Conservation (phyloP, 441 rosid genomes). For the Geranium incanum region DNA sequence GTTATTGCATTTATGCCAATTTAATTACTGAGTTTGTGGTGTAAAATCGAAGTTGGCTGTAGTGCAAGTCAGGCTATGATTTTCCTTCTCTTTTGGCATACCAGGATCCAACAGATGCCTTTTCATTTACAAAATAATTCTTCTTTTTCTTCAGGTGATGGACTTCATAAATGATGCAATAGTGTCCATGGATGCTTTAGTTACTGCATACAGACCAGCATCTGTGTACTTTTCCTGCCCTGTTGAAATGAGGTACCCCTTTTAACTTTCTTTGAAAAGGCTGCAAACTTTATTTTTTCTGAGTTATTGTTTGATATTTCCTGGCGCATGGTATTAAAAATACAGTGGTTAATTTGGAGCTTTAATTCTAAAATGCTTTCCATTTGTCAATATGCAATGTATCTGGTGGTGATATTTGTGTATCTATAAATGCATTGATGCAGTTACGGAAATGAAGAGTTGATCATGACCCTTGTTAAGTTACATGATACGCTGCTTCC, state of each 20-base stretch:
- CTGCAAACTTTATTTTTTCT: conserved; percentile 10
- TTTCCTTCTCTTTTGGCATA: background rate
- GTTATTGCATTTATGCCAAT: background rate
- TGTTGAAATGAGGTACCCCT: conserved; percentile 62
- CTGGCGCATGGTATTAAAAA: background rate
- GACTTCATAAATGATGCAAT: conserved; percentile 94
- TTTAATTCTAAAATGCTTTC: background rate
- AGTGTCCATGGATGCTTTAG: conserved; percentile 80
- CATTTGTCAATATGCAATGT: background rate
- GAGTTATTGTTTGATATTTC: background rate
- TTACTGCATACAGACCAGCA: conserved; percentile 61
- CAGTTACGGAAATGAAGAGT: conserved; percentile 80
- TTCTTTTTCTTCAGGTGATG: conserved; percentile 47
- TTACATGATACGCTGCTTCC: conserved; percentile 85
- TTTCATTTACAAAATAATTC: background rate
- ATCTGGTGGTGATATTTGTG: background rate
- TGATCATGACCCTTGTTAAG: conserved; percentile 53
- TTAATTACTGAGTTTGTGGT: background rate
- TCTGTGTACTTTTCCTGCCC: conserved; percentile 60
- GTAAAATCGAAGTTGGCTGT: background rate
- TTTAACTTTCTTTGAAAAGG: conserved; percentile 13
- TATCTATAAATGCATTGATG: conserved; percentile 18
- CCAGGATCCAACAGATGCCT: background rate
- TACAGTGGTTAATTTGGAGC: background rate
- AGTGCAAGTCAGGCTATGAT: background rate